Evolutionary conservation across 495 filamentous ascomycete genomes (phyloP).

Genomic region (Penicillium cinerascens): DNA sequence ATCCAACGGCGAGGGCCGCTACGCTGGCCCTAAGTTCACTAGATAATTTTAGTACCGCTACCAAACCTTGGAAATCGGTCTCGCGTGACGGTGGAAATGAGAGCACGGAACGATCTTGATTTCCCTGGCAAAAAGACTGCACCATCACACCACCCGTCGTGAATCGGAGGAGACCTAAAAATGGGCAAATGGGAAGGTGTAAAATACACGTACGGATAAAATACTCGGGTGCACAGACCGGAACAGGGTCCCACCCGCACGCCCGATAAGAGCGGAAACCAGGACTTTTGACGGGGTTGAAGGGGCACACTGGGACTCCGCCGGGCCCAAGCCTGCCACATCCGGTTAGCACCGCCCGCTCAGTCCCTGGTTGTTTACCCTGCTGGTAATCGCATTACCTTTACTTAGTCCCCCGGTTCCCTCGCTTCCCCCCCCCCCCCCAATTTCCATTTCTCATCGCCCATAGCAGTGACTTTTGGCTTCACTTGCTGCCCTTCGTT

Average conservation of each 20-base stretch:
- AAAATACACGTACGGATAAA: neutral
- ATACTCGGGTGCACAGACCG: neutral
- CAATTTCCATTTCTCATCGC: neutral
- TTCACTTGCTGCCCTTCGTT: conserved; percentile 13
- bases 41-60: neutral
- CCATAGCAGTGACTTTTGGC: conserved; percentile 2
- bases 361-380: conserved; percentile 2
- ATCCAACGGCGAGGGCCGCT: neutral
- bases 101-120: too few relatives aligned
- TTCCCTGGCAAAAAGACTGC: too few relatives aligned
- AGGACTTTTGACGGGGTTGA: neutral
- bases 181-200: neutral
- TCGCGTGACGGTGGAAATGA: neutral
- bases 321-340: neutral
- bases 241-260: neutral
- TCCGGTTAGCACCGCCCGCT: conserved; percentile 1
- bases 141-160: too few relatives aligned
- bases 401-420: neutral
- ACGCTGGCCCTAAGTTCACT: neutral
- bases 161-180: neutral
- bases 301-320: neutral
- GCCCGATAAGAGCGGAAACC: neutral
- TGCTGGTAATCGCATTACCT: conserved; percentile 5
- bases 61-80: neutral
- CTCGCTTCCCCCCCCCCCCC: neutral